Conservation (phyloP, 345 rosid genomes). For the Aquilaria sinensis region DNA sequence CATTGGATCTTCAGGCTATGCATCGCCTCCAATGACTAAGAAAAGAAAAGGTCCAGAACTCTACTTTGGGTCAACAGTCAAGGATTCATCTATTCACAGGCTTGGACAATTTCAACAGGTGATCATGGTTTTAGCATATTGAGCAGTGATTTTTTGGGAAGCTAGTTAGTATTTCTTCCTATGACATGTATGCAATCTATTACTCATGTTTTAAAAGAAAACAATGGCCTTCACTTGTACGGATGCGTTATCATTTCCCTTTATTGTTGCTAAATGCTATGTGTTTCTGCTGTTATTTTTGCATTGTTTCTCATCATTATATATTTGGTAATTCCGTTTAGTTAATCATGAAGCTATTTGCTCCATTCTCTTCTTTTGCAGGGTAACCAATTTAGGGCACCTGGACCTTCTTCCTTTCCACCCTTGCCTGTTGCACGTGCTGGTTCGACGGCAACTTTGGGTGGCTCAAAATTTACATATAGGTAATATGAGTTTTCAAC, state of each 20-base stretch:
- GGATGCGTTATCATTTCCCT: neutral
- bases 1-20: constrained; percentile 89
- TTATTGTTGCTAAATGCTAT: neutral
- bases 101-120: constrained; percentile 73
- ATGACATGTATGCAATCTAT: neutral
- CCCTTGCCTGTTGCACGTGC: constrained; percentile 43
- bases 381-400: constrained; percentile 52
- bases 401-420: constrained; percentile 41
- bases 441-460: constrained; percentile 28
- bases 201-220: neutral
- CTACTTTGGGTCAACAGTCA: constrained; percentile 49
- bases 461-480: constrained; percentile 71
- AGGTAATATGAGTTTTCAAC: constrained; percentile 40
- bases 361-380: constrained; percentile 20
- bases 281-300: neutral
- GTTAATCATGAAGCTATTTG: neutral
- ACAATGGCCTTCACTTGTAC: neutral
- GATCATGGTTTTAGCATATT: constrained; percentile 11
- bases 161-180: neutral
- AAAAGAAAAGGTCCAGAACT: constrained; percentile 87
- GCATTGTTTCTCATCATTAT: neutral
- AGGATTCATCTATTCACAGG: constrained; percentile 50
- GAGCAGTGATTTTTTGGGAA: neutral
- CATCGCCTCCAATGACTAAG: constrained; percentile 62
- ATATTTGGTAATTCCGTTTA: neutral